Base-by-base conservation (phyloP, 2,329 filamentous ascomycete species). In the Esteya vermicola region DNA sequence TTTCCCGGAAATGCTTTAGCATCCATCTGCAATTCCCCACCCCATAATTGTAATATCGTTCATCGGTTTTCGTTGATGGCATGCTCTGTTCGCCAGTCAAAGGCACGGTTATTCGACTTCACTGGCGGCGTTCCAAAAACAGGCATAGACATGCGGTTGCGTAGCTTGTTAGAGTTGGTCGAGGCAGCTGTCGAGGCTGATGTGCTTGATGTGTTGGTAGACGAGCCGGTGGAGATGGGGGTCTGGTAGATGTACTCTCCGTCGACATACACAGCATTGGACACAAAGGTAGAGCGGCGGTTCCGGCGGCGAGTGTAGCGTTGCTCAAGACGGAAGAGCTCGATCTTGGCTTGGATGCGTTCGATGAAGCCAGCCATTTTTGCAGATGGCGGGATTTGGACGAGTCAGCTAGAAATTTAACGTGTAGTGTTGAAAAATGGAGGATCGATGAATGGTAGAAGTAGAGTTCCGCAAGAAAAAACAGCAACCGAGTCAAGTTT, bases 321-420 rank as follows among this genome's bases (percentile, higher is more conserved):
- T 65, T 95, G 81, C 66, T 96, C 89, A 50, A 96, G 79, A 37
- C 86, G 84, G 70, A 93, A 91, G 54, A 96, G 76, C 68, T 96
- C 86, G 53, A 93, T 67, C 68, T 82, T 75, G 44, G 73, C 69
- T 51, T 78, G 69, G 56, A 78, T 70, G 57, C 70, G 68, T 45
- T 74, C 67, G 51, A 79, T 54, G 52, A 78, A 54, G 51, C 64
- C 65, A 52, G 65, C 61, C 40, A 45, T 45, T 31, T 31, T 31
- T 31, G 6, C 18, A n/a, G 13, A 26, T 26, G 7, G 13, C 25
- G 7, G 8, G 25, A 26, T 8, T 26, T 26, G 25, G 25, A 26
- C 25, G 13, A 8, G 13, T 26, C 25, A 26, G 13, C 25, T 13
- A 26, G 13, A 26, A 26, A 26, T 13, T 26, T 26, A 26, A 26